Evolutionary conservation across 768 basidiomycete species (phyloP).

Genomic region (Rhodotorula babjevae): DNA sequence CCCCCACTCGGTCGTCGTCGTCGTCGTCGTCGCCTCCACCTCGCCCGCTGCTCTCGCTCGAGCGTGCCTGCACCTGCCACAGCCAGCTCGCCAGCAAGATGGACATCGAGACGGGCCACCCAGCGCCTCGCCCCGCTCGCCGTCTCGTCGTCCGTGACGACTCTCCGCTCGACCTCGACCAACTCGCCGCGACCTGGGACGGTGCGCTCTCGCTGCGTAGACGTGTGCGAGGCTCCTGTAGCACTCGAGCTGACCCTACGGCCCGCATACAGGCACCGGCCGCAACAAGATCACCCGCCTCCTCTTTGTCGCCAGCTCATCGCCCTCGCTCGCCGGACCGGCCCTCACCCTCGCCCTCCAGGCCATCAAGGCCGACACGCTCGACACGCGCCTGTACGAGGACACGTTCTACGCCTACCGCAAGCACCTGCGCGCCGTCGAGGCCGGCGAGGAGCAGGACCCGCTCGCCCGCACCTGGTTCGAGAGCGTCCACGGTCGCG

Average conservation of each 20-base stretch:
- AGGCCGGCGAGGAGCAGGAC: constrained; percentile 8
- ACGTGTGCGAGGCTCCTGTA: no score
- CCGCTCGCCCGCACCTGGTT: constrained; percentile 17
- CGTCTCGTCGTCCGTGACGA: constrained; percentile 59
- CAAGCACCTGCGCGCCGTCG: constrained; percentile 50
- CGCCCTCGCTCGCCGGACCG: constrained; percentile 66
- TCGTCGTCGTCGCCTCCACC: not conserved
- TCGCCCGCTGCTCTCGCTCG: not conserved
- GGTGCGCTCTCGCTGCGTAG: constrained; percentile 57
- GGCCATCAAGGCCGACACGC: constrained; percentile 59
- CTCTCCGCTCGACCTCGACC: constrained; percentile 82
- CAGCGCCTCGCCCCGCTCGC: not conserved
- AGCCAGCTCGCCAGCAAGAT: not conserved
- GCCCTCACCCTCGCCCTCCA: constrained; percentile 65
- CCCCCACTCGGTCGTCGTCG: no score
- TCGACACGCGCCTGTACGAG: constrained; percentile 55
- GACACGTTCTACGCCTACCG: constrained; percentile 39
- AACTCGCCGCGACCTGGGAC: constrained; percentile 69
- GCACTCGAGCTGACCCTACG: no score
- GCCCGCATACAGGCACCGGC: constrained; percentile 57
- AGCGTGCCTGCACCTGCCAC: not conserved
- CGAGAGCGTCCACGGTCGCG: constrained; percentile 39
- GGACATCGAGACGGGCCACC: constrained; percentile 12
- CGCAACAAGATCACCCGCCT: constrained; percentile 71
- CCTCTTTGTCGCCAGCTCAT: constrained; percentile 60